phyloP scores from a whole-genome alignment of 179 eudicot species.

The Spinacia oleracea region DNA sequence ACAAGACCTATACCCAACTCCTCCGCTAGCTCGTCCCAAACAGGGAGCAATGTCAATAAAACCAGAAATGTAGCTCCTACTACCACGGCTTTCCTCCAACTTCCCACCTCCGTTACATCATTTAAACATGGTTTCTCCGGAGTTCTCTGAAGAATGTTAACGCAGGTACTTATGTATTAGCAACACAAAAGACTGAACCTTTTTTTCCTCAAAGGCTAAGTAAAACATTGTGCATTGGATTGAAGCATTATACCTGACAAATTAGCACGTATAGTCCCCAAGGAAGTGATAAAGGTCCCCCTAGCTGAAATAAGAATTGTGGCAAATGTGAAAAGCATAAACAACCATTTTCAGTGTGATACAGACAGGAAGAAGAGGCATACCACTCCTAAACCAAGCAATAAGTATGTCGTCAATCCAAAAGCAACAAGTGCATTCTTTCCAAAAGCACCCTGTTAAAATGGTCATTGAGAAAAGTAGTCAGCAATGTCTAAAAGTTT shows the following conservation, averaged over 20 bases:
- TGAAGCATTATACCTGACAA: slow-evolving; percentile 68
- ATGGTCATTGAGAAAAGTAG: not conserved
- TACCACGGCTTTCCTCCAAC: slow-evolving; percentile 71
- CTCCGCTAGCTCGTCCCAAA: slow-evolving; percentile 97
- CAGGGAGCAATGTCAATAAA: slow-evolving; percentile 75
- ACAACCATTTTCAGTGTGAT: not conserved
- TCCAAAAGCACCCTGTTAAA: slow-evolving; percentile 84
- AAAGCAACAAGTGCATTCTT: slow-evolving; percentile 66
- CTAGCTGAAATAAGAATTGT: slow-evolving; percentile 53
- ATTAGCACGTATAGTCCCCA: slow-evolving; percentile 94
- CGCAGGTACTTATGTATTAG: slow-evolving; percentile 19
- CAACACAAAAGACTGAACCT: not conserved
- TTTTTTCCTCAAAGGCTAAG: not conserved
- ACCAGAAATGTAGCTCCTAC: slow-evolving; percentile 52
- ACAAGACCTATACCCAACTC: slow-evolving; percentile 88
- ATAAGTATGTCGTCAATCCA: slow-evolving; percentile 79
- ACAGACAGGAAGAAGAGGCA: slow-evolving; percentile 21
- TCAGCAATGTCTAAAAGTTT: slow-evolving; percentile 6
- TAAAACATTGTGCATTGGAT: not conserved
- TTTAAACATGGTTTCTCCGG: slow-evolving; percentile 95
- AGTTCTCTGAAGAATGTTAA: slow-evolving; percentile 53
- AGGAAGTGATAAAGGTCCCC: slow-evolving; percentile 96
- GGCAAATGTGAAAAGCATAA: not conserved
- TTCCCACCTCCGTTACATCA: slow-evolving; percentile 91
- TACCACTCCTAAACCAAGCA: slow-evolving; percentile 97